These are phyloP conservation scores for Penicillium hesseltinei DNA, from an alignment of 2,329 filamentous ascomycete species.

Conservation along the genomic window DNA sequence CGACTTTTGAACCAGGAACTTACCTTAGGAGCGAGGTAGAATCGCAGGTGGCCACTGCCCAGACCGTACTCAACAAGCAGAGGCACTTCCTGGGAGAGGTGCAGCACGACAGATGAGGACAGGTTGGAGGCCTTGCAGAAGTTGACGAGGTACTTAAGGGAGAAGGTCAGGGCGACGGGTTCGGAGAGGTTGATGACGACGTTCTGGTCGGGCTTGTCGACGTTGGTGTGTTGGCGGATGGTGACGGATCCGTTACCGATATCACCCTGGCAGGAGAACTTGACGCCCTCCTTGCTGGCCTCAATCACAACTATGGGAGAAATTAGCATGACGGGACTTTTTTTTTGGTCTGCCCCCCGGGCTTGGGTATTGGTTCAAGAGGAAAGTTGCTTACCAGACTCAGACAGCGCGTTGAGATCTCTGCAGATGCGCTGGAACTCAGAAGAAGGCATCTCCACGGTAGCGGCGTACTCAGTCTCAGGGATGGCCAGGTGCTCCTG, in stretches of 20 bases:
- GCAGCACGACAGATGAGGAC: slow-evolving; percentile 80
- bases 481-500: slow-evolving; percentile 99
- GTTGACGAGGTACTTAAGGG: slow-evolving; percentile 98
- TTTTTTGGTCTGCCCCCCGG: background rate
- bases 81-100: slow-evolving; percentile 92
- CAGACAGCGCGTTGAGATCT: slow-evolving; percentile 86
- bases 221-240: slow-evolving; percentile 79
- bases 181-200: slow-evolving; percentile 89
- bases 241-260: slow-evolving; percentile 95
- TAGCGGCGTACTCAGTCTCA: slow-evolving; percentile 96
- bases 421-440: slow-evolving; percentile 96
- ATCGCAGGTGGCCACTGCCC: slow-evolving; percentile 83
- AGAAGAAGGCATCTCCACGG: slow-evolving; percentile 78
- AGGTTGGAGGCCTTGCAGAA: slow-evolving; percentile 97
- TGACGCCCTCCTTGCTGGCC: slow-evolving; percentile 93
- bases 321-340: slow-evolving; percentile 13
- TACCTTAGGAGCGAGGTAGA: slow-evolving; percentile 98
- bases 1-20: slow-evolving; percentile 26
- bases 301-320: slow-evolving; percentile 78
- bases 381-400: slow-evolving; percentile 70
- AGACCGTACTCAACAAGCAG: slow-evolving; percentile 90
- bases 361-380: background rate
- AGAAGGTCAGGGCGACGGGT: slow-evolving; percentile 92
- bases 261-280: slow-evolving; percentile 89
- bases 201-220: slow-evolving; percentile 83